These are phyloP conservation scores for Thermothelomyces thermophilus DNA, from an alignment of 2,329 filamentous ascomycete genomes.

Conservation along the genomic window DNA sequence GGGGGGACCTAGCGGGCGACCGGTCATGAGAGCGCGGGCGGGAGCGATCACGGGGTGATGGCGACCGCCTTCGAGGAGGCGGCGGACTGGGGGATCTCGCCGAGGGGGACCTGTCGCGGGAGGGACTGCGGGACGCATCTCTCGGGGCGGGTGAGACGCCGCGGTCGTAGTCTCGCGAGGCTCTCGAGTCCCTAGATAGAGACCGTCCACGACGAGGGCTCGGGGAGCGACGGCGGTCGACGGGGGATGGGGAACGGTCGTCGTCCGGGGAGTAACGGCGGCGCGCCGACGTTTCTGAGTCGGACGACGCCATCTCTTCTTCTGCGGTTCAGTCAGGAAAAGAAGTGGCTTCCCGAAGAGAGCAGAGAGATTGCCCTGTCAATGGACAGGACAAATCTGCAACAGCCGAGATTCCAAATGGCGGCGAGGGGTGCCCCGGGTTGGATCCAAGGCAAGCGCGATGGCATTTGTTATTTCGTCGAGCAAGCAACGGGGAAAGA, in stretches of 20 bases:
- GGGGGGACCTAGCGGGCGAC: slow-evolving; percentile 4
- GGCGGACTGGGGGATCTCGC: slow-evolving; percentile 4
- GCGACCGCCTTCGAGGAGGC: slow-evolving; percentile 6
- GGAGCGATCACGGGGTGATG: slow-evolving; percentile 4
- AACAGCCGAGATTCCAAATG: neutral
- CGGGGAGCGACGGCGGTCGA: slow-evolving; percentile 10
- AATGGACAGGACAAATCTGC: neutral
- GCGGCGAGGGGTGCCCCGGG: too few relatives aligned
- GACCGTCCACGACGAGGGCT: slow-evolving; percentile 12
- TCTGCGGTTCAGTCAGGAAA: neutral
- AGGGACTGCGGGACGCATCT: neutral
- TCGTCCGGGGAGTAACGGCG: slow-evolving; percentile 24
- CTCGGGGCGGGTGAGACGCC: slow-evolving; percentile 6
- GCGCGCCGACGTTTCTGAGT: slow-evolving; percentile 20
- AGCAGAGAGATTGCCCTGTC: neutral
- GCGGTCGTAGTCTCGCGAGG: neutral
- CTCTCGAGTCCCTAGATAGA: slow-evolving; percentile 1
- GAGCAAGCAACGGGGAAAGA: neutral
- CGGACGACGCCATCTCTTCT: slow-evolving; percentile 20
- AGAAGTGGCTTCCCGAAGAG: neutral
- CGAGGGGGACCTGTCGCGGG: slow-evolving; percentile 6
- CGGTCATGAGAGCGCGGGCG: slow-evolving; percentile 1
- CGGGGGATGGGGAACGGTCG: slow-evolving; percentile 16
- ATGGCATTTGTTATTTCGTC: neutral
- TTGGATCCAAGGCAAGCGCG: neutral